Conservation (phyloP, 2,329 filamentous ascomycete genomes). For the Conoideocrella luteorostrata region DNA sequence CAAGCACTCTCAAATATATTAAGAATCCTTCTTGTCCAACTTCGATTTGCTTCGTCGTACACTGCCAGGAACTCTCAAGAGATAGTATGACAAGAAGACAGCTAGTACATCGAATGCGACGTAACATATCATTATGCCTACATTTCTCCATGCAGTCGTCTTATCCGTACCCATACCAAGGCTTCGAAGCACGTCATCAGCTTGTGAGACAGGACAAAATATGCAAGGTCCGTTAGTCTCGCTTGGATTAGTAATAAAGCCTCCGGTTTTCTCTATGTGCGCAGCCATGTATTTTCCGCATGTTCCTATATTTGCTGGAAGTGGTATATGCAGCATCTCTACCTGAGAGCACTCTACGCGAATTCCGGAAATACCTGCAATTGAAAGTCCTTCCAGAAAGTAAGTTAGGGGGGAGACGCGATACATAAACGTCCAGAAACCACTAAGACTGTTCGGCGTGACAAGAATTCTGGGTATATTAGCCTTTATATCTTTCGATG, state of each 20-base stretch:
- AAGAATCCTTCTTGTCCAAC: too few species aligned
- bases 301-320: constrained; percentile 8
- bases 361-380: constrained; percentile 8
- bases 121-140: constrained; percentile 1
- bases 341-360: constrained; percentile 11
- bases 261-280: constrained; percentile 9
- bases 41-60: too few species aligned
- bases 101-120: not conserved
- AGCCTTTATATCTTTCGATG: too few species aligned
- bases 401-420: constrained; percentile 22
- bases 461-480: constrained; percentile 10
- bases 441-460: constrained; percentile 8
- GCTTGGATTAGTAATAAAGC: constrained; percentile 9
- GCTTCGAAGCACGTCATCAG: not conserved
- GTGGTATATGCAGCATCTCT: constrained; percentile 12
- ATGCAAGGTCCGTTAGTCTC: not conserved
- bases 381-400: constrained; percentile 5
- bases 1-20: too few species aligned
- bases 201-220: constrained; percentile 2
- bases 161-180: constrained; percentile 2
- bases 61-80: not conserved
- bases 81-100: not conserved
- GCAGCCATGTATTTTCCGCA: constrained; percentile 12
- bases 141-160: constrained; percentile 1
- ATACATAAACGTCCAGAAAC: constrained; percentile 17